These are phyloP conservation scores for Umbilicus rupestris DNA, from an alignment of 164 flowering plant genomes.

Conservation along the genomic window DNA sequence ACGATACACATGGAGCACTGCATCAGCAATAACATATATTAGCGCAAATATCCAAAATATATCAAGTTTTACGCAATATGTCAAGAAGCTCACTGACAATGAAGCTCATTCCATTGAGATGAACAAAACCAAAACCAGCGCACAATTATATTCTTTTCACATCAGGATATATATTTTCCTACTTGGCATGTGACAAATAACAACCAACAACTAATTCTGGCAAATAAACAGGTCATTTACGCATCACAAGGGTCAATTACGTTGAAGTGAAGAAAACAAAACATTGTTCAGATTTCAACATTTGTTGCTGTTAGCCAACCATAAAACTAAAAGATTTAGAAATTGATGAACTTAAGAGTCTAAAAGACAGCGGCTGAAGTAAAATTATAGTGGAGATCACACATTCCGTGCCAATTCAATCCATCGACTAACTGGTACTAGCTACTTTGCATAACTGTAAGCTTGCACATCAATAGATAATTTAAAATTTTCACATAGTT, in stretches of 20 bases:
- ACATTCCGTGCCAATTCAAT: neutral
- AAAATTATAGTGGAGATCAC: neutral
- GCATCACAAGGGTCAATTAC: neutral
- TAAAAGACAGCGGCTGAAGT: neutral
- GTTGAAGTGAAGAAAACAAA: neutral
- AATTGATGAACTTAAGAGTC: neutral
- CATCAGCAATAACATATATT: neutral
- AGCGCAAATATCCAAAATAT: neutral
- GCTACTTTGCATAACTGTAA: too few relatives aligned
- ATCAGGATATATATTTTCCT: too few relatives aligned
- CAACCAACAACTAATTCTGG: too few relatives aligned
- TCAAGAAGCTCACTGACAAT: neutral
- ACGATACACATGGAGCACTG: conserved; percentile 70
- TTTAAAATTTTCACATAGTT: too few relatives aligned
- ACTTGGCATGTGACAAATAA: too few relatives aligned
- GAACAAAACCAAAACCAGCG: neutral
- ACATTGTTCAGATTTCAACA: neutral
- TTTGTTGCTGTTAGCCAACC: neutral
- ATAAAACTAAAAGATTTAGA: neutral
- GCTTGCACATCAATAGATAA: too few relatives aligned
- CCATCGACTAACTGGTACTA: too few relatives aligned
- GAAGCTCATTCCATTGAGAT: neutral
- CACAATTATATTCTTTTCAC: neutral
- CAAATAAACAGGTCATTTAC: too few relatives aligned
- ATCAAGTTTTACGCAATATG: neutral